phyloP scores from a whole-genome alignment of 495 filamentous ascomycete genomes.

The Penicillium odoratum region DNA sequence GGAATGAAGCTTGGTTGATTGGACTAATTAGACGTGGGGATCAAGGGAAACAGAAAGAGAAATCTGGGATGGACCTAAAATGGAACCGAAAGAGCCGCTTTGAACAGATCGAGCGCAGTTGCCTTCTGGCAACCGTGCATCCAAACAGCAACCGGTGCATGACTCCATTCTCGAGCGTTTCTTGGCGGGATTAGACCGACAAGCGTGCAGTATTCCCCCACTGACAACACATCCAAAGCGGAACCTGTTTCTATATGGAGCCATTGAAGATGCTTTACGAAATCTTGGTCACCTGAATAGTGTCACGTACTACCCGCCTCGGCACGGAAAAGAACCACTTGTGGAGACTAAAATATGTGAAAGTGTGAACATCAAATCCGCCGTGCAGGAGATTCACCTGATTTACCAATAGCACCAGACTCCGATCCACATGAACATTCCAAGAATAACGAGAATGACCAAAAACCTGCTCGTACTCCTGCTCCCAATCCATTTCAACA shows the following conservation, averaged over 20 bases:
- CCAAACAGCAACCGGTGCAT: not conserved
- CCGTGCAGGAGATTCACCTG: conserved; percentile 1
- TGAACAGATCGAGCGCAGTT: conserved; percentile 8
- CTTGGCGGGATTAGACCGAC: not conserved
- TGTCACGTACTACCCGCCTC: not conserved
- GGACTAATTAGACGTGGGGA: conserved; percentile 4
- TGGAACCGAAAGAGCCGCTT: not conserved
- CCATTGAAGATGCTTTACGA: not conserved
- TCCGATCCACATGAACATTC: conserved; percentile 4
- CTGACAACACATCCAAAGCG: conserved; percentile 2
- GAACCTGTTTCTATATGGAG: conserved; percentile 1
- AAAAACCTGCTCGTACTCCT: not conserved
- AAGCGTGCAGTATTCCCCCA: not conserved
- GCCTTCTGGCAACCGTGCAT: conserved; percentile 25
- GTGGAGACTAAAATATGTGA: conserved; percentile 2
- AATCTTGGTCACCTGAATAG: not conserved
- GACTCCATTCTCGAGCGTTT: not conserved
- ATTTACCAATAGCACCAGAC: not conserved
- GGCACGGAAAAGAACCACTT: not conserved
- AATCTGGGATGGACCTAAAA: not conserved
- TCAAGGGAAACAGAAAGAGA: conserved; percentile 8
- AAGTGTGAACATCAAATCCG: conserved; percentile 5
- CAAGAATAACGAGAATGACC: not conserved
- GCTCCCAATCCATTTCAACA: not conserved
- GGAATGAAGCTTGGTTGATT: conserved; percentile 14